These are phyloP conservation scores for Artomyces pyxidatus DNA, from an alignment of 768 basidiomycete genomes.

Conservation along the genomic window DNA sequence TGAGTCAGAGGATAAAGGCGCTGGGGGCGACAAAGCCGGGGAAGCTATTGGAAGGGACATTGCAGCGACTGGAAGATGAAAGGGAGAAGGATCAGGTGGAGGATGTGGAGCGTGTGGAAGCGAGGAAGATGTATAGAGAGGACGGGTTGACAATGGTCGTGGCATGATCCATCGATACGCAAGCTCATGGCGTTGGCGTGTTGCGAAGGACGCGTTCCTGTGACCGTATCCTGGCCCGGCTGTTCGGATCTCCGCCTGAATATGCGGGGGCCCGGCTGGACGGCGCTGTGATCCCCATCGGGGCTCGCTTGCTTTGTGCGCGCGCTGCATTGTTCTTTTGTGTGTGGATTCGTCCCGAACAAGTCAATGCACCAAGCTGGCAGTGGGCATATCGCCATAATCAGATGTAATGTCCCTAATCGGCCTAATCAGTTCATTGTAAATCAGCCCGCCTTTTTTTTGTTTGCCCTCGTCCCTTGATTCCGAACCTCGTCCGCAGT, in stretches of 20 bases:
- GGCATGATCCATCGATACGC: not conserved
- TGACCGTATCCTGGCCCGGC: not conserved
- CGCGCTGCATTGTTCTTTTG: slow-evolving; percentile 1
- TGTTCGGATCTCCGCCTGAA: not conserved
- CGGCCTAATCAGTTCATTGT: not conserved
- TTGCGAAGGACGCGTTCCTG: not conserved
- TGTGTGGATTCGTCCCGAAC: not conserved
- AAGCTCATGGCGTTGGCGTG: not conserved
- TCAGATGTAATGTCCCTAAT: not conserved
- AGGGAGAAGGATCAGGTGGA: too few relatives aligned
- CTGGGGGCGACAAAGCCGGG: too few relatives aligned
- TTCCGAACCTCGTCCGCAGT: not conserved
- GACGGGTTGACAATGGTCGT: not conserved
- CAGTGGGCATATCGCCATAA: not conserved
- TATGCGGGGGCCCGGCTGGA: not conserved
- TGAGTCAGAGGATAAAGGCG: too few relatives aligned
- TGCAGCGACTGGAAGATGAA: too few relatives aligned
- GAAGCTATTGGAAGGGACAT: too few relatives aligned
- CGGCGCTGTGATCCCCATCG: not conserved
- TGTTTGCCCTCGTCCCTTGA: not conserved
- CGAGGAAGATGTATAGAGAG: not conserved
- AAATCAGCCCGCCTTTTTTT: not conserved
- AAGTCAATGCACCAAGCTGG: not conserved
- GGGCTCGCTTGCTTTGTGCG: not conserved
- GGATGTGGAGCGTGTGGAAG: too few relatives aligned